A percentile compares a stretch with the other conserved stretches of the same genome.
These are phyloP conservation scores for Cyclospora cayetanensis DNA, from an alignment of 169 alveolate species.

Conservation along the genomic window DNA sequence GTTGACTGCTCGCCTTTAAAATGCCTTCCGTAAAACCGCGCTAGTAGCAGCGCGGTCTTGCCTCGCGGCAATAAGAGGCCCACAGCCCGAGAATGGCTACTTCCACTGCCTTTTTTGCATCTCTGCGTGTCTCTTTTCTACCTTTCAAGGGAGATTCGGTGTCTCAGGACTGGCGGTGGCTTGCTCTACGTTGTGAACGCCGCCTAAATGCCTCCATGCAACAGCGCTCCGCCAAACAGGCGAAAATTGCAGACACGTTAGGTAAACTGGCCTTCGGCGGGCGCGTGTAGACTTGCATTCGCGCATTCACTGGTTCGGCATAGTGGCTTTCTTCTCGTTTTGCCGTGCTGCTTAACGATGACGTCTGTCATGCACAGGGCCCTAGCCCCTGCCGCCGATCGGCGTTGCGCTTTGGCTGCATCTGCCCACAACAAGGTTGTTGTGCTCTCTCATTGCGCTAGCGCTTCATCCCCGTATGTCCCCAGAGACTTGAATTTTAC, in stretches of 20 bases:
- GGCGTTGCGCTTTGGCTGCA: not conserved
- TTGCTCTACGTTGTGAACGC: conserved; percentile 79
- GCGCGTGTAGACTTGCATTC: not conserved
- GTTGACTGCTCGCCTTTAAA: not conserved
- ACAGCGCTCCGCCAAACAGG: conserved; percentile 66
- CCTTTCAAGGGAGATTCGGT: conserved; percentile 74
- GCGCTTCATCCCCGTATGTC: no score
- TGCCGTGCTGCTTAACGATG: not conserved
- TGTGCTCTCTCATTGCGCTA: no score
- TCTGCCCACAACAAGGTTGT: no score
- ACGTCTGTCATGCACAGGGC: no score
- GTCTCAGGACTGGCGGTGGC: conserved; percentile 84
- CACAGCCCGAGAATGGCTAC: no score
- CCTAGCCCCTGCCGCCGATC: not conserved
- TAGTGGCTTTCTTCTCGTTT: not conserved
- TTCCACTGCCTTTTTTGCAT: not conserved
- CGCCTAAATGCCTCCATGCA: conserved; percentile 75
- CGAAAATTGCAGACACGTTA: conserved; percentile 71
- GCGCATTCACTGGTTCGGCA: not conserved
- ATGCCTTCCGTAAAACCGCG: no score
- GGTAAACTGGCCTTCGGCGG: not conserved
- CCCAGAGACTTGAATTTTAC: no score
- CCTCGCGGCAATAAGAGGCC: no score
- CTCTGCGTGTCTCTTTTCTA: not conserved
- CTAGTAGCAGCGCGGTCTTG: no score